Percentiles rank a stretch among this genome's conserved stretches.
phyloP scores from a whole-genome alignment of 495 filamentous ascomycete species.

The Daldinia loculata region DNA sequence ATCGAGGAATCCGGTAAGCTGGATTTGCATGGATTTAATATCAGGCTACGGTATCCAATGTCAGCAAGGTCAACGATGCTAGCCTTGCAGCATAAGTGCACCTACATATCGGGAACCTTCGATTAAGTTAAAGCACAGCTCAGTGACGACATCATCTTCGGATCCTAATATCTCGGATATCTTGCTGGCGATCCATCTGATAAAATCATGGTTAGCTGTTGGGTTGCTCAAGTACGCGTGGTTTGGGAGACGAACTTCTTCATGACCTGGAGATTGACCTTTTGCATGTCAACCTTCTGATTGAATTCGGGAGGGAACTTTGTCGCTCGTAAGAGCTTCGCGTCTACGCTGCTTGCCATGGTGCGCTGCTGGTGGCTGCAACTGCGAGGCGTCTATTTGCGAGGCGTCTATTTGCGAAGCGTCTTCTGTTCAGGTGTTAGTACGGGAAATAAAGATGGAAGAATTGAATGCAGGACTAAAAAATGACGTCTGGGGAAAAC shows the following conservation, averaged over 20 bases:
- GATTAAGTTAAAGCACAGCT: constrained; percentile 88
- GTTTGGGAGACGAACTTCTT: constrained; percentile 74
- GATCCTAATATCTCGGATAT: constrained; percentile 86
- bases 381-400: not conserved
- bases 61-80: constrained; percentile 22
- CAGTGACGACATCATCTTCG: constrained; percentile 95
- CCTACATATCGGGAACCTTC: constrained; percentile 82
- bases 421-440: not conserved
- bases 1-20: constrained; percentile 92
- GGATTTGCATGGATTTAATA: constrained; percentile 92
- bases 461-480: constrained; percentile 26
- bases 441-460: constrained; percentile 23
- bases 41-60: constrained; percentile 71
- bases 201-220: constrained; percentile 35
- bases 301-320: constrained; percentile 96
- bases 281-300: constrained; percentile 95
- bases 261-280: constrained; percentile 96
- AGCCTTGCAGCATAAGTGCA: constrained; percentile 34
- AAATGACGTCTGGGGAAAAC: constrained; percentile 46
- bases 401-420: not conserved
- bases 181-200: constrained; percentile 89
- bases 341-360: constrained; percentile 82
- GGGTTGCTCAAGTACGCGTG: not conserved
- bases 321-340: constrained; percentile 85
- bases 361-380: constrained; percentile 7